Conservation (phyloP, 83 land plant genomes). For the Thuja plicata region DNA sequence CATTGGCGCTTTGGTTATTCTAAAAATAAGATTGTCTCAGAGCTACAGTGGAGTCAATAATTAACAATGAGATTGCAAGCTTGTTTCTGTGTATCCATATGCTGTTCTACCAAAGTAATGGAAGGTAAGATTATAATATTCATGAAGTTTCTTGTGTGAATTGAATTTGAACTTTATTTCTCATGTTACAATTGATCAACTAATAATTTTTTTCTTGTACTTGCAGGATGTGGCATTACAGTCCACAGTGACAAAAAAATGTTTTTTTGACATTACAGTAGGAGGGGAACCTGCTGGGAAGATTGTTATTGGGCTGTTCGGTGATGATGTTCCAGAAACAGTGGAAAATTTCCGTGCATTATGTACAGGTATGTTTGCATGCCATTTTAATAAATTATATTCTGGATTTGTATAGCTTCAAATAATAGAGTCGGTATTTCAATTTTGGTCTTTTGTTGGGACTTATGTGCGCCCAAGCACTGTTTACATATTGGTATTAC, state of each 20-base stretch:
- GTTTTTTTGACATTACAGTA: constrained; percentile 66
- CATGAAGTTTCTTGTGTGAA: background rate
- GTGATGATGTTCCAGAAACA: constrained; percentile 78
- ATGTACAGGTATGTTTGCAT: constrained; percentile 52
- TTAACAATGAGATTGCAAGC: background rate
- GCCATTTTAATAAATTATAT: background rate
- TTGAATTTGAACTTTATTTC: background rate
- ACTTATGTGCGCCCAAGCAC: background rate
- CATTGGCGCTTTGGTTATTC: background rate
- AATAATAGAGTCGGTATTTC: too few species aligned
- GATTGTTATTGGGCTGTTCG: constrained; percentile 66
- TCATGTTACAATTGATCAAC: background rate
- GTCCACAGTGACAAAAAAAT: constrained; percentile 61
- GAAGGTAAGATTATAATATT: background rate
- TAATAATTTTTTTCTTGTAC: background rate
- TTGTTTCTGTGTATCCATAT: background rate
- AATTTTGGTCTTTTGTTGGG: background rate
- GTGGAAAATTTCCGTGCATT: constrained; percentile 75
- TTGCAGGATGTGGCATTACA: constrained; percentile 46
- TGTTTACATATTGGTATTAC: background rate
- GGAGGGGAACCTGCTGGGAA: constrained; percentile 57
- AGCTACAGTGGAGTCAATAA: background rate
- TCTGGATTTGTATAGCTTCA: too few species aligned
- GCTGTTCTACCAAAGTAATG: too few species aligned
- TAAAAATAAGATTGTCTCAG: background rate